Evolutionary conservation across 257 asterid genomes (phyloP), one percentile per base, ranked within the genome.

Genomic region (Linaria vulgaris): DNA sequence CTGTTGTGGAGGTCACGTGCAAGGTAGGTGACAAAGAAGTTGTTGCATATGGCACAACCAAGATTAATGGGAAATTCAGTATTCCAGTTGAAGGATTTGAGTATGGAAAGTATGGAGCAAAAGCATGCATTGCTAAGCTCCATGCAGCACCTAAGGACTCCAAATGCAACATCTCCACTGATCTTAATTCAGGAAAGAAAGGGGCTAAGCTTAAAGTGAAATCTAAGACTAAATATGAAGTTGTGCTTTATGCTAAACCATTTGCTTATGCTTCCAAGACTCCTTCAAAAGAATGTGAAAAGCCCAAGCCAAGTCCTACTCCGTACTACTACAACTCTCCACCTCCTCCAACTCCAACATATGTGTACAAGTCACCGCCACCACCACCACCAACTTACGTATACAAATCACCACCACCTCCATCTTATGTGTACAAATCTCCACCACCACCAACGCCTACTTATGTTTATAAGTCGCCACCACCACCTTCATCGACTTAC

Each of bases 191-290:
- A 70, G 80, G 76, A n/a, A 56, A 61, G 0, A 71, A 70, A 47
- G 76, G 76, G 55, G 73, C 76, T 49, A 49, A 56, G 11, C 70
- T 75, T 16, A 62, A 66, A 67, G 76, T 75, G 59, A 75, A 75
- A 50, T 75, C 76, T 0, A 70, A 75, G 45, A 63, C 41, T 13
- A 37, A 56, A 9, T 61, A 70, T 56, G 71, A 70, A 70, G 80
- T 75, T 61, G 80, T 75, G 1, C 65, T 75, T 2, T 37, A 61
- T 14, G 80, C 80, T 0, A 66, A 66, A 24, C 63, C 80, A 16
- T 75, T 75, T 71, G 76, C 71, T 22, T 75, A 69, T 60, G 73
- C 71, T 3, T 17, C 73, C 0, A 61, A 66, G 46, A 65, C 53
- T 12, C 19, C 70, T 48, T 66, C 48, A 5, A 37, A 2, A 0